Evolutionary conservation across 371 early-diverging fungal genomes (phyloP).

Genomic region (Blakeslea trispora): DNA sequence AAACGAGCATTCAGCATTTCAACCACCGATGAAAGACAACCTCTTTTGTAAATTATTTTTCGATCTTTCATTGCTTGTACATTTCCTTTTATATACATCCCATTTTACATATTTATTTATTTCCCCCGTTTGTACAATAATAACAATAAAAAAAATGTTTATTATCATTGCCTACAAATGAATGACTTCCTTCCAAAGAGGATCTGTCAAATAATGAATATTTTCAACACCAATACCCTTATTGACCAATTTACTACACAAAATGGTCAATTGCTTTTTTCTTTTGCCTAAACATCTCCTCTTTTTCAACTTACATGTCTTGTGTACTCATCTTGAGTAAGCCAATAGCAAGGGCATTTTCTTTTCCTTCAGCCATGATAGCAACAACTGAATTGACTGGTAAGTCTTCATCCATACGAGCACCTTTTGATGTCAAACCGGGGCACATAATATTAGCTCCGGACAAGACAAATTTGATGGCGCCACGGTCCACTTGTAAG

Average conservation of each 20-base stretch:
- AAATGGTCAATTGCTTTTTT: slow-evolving; percentile 6
- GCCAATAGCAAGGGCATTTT: slow-evolving; percentile 92
- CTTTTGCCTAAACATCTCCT: no score
- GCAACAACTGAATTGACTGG: slow-evolving; percentile 84
- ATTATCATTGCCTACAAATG: slow-evolving; percentile 24
- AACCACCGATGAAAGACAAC: neutral
- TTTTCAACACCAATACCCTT: slow-evolving; percentile 93
- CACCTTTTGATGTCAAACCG: slow-evolving; percentile 93
- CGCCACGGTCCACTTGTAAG: slow-evolving; percentile 95
- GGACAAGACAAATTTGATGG: slow-evolving; percentile 95
- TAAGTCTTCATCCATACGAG: slow-evolving; percentile 76
- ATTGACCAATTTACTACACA: slow-evolving; percentile 73
- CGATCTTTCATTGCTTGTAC: neutral
- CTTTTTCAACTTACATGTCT: slow-evolving; percentile 76
- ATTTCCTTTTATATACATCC: neutral
- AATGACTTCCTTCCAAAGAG: slow-evolving; percentile 77
- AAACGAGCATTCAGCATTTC: neutral
- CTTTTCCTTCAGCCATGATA: slow-evolving; percentile 95
- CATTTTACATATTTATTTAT: no score
- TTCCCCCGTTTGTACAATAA: no score
- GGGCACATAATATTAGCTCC: slow-evolving; percentile 99
- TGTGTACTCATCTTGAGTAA: slow-evolving; percentile 84
- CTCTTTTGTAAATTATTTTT: neutral
- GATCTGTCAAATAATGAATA: slow-evolving; percentile 86
- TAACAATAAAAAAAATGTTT: neutral